Evolutionary conservation across 148 eudicot species (phyloP), one percentile per base, ranked within the genome.

Genomic region (Chenopodium quinoa): DNA sequence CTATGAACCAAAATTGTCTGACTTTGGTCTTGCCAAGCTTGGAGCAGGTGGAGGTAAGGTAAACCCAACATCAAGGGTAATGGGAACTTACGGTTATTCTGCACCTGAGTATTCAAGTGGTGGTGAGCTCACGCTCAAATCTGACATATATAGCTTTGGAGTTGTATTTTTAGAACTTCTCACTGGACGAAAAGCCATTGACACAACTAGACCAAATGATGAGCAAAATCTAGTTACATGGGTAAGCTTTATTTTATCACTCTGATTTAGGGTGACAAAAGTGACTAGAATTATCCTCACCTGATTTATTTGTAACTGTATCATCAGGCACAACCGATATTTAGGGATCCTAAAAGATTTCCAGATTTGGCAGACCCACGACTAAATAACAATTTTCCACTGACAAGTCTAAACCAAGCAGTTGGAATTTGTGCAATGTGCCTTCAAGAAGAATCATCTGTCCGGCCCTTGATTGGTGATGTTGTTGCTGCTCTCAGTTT

Each of bases 401-500:
- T 83, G 50, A 91, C 83, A 58, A 84, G 88, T 66, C 78, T 94
- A 79, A 93, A 94, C 83, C 97, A 94, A 85, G 97, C 94, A n/a
- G 91, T 94, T 20, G 98, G 93, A 56, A 89, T 93, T 3, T 94
- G 93, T 22, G 94, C 94, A 20, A 94, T 91, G 95, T 93, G 98
- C 80, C 91, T 94, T 16, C 93, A 94, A 74, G 95, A 94, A 40
- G 95, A 93, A 80, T 87, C 92, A 20, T 31, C 87, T 7, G 92
- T 88, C 46, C 94, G 98, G 4, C 98, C 98, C 19, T 81, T 89
- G 68, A 91, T 94, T 48, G 79, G 86, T 44, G 97, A 94, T 71
- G 89, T 91, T 27, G 89, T 90, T 25, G 88, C 91, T 0, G 91
- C 92, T 54, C 93, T 94, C 32, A 88, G 86, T 85, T 88, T 86